A percentile compares a stretch with the other conserved stretches of the same genome.
phyloP scores from a whole-genome alignment of 768 basidiomycete species.

The Antrodiella citrinella region DNA sequence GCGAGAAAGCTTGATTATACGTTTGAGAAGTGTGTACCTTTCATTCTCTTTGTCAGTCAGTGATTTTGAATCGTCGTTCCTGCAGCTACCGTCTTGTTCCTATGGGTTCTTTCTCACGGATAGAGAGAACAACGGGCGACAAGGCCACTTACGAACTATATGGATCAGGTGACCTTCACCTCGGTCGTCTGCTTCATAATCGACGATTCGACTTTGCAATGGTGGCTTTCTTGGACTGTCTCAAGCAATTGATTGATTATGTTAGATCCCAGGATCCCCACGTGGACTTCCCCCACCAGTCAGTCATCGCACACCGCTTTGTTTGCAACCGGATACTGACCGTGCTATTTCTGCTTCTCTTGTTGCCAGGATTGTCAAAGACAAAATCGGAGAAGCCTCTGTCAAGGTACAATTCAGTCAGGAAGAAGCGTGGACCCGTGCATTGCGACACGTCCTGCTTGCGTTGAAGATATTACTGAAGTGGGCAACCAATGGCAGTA shows the following conservation, averaged over 20 bases:
- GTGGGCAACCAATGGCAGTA: conserved; percentile 75
- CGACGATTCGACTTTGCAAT: conserved; percentile 93
- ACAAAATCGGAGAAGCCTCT: conserved; percentile 92
- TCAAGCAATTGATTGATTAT: conserved; percentile 86
- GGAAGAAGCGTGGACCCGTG: conserved; percentile 94
- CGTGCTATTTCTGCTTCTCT: no score
- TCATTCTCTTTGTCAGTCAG: not conserved
- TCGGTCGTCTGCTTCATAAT: conserved; percentile 87
- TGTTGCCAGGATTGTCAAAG: conserved; percentile 66
- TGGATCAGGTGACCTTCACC: conserved; percentile 87
- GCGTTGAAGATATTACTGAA: conserved; percentile 84
- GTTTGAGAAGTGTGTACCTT: conserved; percentile 64
- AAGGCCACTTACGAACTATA: conserved; percentile 87
- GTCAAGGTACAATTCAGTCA: conserved; percentile 92
- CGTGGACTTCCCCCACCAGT: conserved; percentile 86
- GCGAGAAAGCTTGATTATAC: conserved; percentile 86
- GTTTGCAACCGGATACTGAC: not conserved
- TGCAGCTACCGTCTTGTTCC: conserved; percentile 83
- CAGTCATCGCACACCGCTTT: conserved; percentile 26
- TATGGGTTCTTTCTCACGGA: conserved; percentile 90
- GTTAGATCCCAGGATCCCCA: conserved; percentile 64
- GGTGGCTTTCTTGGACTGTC: conserved; percentile 92
- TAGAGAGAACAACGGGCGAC: conserved; percentile 77
- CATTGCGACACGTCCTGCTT: conserved; percentile 82
- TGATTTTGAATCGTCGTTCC: no score